Conservation (phyloP, 345 rosid genomes). For the Geranium rotundifolium region DNA sequence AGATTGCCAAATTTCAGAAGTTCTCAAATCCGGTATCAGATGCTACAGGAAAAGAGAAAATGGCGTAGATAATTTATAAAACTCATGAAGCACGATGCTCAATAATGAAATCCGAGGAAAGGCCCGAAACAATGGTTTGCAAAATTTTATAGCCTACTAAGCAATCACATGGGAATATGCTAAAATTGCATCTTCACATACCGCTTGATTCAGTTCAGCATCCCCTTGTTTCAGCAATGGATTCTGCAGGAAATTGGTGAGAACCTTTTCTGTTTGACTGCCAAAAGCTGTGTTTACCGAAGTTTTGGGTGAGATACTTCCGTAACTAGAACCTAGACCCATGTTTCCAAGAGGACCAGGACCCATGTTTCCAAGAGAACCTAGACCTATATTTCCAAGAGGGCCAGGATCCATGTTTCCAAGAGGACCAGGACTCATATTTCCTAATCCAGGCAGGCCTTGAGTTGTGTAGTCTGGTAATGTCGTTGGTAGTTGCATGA, state of each 20-base stretch:
- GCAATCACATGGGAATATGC: background rate
- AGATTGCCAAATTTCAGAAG: too few relatives aligned
- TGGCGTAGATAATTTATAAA: too few relatives aligned
- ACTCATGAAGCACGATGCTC: too few relatives aligned
- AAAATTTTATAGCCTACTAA: slow-evolving; percentile 1
- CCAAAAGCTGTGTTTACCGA: slow-evolving; percentile 31
- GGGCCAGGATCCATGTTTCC: slow-evolving; percentile 11
- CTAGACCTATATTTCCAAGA: background rate
- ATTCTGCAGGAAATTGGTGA: slow-evolving; percentile 52
- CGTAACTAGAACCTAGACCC: slow-evolving; percentile 15
- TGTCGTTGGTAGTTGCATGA: slow-evolving; percentile 26
- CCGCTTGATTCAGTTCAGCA: slow-evolving; percentile 29
- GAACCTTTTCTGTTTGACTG: slow-evolving; percentile 70
- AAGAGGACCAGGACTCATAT: too few relatives aligned
- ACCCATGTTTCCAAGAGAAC: background rate
- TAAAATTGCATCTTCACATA: slow-evolving; percentile 14
- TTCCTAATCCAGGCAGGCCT: slow-evolving; percentile 20
- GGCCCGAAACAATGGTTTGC: background rate
- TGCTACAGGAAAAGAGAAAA: too few relatives aligned
- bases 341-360: slow-evolving; percentile 7
- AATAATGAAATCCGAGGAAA: too few relatives aligned
- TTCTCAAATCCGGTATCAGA: too few relatives aligned
- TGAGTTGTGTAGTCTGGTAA: slow-evolving; percentile 23
- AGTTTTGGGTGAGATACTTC: slow-evolving; percentile 14
- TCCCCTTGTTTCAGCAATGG: slow-evolving; percentile 48